Evolutionary conservation across 106 monocot genomes (phyloP).

Genomic region (Xerophyta viscosa): DNA sequence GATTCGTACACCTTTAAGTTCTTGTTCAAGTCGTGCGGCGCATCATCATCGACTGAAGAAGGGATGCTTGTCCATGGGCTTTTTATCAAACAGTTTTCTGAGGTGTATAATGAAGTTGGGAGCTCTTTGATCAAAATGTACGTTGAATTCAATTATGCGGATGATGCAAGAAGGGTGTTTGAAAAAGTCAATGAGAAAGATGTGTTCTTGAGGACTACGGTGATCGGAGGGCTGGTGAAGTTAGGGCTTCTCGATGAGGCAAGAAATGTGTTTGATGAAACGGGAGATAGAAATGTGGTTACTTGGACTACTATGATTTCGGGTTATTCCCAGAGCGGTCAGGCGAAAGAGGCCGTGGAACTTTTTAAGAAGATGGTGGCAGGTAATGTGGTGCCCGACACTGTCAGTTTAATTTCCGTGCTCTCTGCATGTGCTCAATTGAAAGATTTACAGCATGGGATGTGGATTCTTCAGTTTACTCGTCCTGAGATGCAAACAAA

Average conservation of each 20-base stretch:
- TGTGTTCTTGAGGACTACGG: constrained; percentile 52
- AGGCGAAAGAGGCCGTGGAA: constrained; percentile 20
- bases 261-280: constrained; percentile 43
- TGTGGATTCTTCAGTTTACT: constrained; percentile 28
- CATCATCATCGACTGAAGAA: background rate
- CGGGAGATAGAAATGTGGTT: constrained; percentile 50
- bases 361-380: constrained; percentile 50
- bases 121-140: constrained; percentile 70
- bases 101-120: constrained; percentile 2
- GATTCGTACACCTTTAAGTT: constrained; percentile 47
- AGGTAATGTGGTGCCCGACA: constrained; percentile 30
- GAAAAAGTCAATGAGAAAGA: constrained; percentile 20
- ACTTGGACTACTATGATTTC: constrained; percentile 69
- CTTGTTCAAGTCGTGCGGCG: constrained; percentile 43
- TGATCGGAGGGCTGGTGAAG: constrained; percentile 39
- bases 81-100: constrained; percentile 23
- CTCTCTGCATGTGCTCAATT: constrained; percentile 49
- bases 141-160: constrained; percentile 18
- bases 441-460: constrained; percentile 40
- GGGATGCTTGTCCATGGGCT: constrained; percentile 32
- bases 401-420: constrained; percentile 30
- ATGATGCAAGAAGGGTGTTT: constrained; percentile 36
- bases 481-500: constrained; percentile 12
- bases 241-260: constrained; percentile 36
- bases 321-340: constrained; percentile 29